Conservation (phyloP, 768 basidiomycete species). For the Trametes gibbosa region DNA sequence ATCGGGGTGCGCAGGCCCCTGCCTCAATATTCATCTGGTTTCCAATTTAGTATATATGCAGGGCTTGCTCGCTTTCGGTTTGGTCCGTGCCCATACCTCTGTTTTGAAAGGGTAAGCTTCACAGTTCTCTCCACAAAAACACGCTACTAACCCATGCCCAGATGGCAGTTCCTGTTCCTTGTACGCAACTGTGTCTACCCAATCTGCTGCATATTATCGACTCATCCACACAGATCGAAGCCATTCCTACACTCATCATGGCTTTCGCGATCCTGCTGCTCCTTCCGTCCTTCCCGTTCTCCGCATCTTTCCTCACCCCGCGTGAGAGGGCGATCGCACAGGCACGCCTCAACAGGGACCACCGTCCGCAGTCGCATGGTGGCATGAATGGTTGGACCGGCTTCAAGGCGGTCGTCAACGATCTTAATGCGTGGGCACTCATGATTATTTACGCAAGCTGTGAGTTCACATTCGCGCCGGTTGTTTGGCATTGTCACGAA, state of each 20-base stretch:
- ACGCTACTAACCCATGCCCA: constrained; percentile 16
- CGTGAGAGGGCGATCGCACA: constrained; percentile 55
- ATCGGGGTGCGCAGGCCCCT: constrained; percentile 40
- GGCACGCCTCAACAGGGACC: constrained; percentile 53
- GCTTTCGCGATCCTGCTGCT: constrained; percentile 45
- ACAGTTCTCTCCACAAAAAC: not conserved
- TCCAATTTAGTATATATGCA: constrained; percentile 25
- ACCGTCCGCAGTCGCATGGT: constrained; percentile 56
- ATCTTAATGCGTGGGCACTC: constrained; percentile 52
- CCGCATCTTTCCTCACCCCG: constrained; percentile 48
- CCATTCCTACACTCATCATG: constrained; percentile 55
- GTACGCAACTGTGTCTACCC: constrained; percentile 26
- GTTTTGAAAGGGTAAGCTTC: constrained; percentile 37
- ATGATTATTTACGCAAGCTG: constrained; percentile 48
- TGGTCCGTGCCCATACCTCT: constrained; percentile 50
- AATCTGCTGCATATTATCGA: not conserved
- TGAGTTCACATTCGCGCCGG: not conserved
- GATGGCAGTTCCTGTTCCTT: constrained; percentile 61
- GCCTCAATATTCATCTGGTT: not conserved
- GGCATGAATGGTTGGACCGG: constrained; percentile 57
- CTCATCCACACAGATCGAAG: constrained; percentile 42
- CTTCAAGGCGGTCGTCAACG: constrained; percentile 49
- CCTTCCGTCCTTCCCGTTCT: constrained; percentile 55
- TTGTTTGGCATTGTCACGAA: not conserved
- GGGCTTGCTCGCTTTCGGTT: constrained; percentile 56